Evolutionary conservation across 257 asterid genomes (phyloP).

Genomic region (Plantago elongata): DNA sequence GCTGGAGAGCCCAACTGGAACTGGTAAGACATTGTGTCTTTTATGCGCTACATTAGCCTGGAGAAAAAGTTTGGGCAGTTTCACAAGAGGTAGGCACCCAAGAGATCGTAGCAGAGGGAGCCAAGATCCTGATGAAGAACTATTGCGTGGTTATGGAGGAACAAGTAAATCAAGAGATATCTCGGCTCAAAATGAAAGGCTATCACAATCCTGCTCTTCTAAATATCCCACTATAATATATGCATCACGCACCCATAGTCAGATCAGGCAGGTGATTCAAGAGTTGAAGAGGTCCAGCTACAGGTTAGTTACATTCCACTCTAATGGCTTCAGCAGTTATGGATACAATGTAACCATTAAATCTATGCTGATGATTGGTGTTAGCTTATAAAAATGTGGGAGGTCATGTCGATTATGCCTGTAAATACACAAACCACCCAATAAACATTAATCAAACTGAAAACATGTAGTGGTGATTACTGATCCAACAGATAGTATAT

Average conservation of each 20-base stretch:
- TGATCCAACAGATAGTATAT: too few species aligned
- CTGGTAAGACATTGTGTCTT: slow-evolving; percentile 94
- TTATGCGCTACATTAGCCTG: slow-evolving; percentile 94
- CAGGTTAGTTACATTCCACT: slow-evolving; percentile 53
- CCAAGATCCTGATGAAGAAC: slow-evolving; percentile 36
- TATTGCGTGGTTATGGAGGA: slow-evolving; percentile 44
- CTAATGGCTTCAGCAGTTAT: slow-evolving; percentile 15
- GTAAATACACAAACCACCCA: too few species aligned
- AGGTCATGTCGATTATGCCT: background rate
- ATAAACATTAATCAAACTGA: too few species aligned
- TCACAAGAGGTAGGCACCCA: slow-evolving; percentile 56
- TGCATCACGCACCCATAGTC: slow-evolving; percentile 98
- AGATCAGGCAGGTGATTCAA: slow-evolving; percentile 87
- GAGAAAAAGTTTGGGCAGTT: slow-evolving; percentile 89
- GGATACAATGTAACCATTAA: slow-evolving; percentile 1
- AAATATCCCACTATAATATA: slow-evolving; percentile 62
- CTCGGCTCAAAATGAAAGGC: slow-evolving; percentile 35
- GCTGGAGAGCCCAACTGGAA: slow-evolving; percentile 98
- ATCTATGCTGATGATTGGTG: background rate
- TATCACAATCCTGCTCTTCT: slow-evolving; percentile 48
- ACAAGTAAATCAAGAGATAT: slow-evolving; percentile 38
- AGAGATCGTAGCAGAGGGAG: slow-evolving; percentile 40
- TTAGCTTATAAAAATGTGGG: background rate
- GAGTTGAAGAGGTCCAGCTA: slow-evolving; percentile 87
- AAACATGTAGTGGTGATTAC: too few species aligned